Evolutionary conservation across 306 rosid species (phyloP).

Genomic region (Medicago arabica): DNA sequence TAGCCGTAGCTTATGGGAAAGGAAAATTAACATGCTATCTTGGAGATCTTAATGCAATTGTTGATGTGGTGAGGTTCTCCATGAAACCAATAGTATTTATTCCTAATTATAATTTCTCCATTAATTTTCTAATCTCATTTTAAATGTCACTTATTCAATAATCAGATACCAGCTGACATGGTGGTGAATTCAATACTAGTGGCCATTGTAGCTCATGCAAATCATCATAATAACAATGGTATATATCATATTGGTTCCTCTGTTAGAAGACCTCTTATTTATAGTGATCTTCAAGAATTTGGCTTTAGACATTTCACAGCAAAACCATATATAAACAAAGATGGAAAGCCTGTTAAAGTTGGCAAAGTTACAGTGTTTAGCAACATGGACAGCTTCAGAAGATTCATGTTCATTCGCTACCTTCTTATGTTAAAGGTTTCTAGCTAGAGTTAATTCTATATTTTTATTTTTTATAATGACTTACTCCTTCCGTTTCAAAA

Average conservation of each 20-base stretch:
- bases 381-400: constrained; percentile 72
- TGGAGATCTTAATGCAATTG: constrained; percentile 50
- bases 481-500: too few relatives aligned
- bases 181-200: constrained; percentile 85
- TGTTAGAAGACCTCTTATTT: constrained; percentile 52
- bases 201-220: constrained; percentile 66
- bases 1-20: constrained; percentile 80
- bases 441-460: not conserved
- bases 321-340: constrained; percentile 79
- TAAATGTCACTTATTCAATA: not conserved
- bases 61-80: constrained; percentile 64
- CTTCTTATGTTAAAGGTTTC: constrained; percentile 64
- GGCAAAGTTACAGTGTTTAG: constrained; percentile 46
- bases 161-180: constrained; percentile 90
- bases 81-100: not conserved
- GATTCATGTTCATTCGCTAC: constrained; percentile 84
- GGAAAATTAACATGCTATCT: constrained; percentile 72
- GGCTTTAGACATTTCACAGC: constrained; percentile 62
- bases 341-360: constrained; percentile 81
- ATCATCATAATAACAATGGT: constrained; percentile 13
- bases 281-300: constrained; percentile 49
- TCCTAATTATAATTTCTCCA: not conserved
- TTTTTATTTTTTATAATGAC: not conserved
- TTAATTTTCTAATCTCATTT: not conserved
- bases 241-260: constrained; percentile 86